A percentile compares a stretch with the other conserved stretches of the same genome.
These are phyloP conservation scores for Exophiala aquamarina DNA, from an alignment of 2,329 filamentous ascomycete genomes.

Conservation along the genomic window DNA sequence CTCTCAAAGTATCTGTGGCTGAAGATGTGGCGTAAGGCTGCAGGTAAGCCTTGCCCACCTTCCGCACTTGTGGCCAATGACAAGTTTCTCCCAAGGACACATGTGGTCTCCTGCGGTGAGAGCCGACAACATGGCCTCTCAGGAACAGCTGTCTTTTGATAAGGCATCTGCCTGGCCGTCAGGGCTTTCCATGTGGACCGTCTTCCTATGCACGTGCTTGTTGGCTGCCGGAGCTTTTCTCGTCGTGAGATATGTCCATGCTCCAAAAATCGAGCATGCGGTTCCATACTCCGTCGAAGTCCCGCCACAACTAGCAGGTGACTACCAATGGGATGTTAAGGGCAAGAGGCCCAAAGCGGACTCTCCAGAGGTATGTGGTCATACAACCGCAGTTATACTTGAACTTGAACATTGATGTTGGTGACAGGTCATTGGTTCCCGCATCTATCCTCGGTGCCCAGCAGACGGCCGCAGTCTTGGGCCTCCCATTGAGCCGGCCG, in stretches of 20 bases:
- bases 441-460: constrained; percentile 55
- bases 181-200: neutral
- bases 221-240: neutral
- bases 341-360: neutral
- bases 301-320: constrained; percentile 16
- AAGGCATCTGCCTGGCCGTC: neutral
- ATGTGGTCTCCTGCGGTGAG: too few relatives aligned
- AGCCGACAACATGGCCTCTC: too few relatives aligned
- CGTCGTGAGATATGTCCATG: constrained; percentile 1
- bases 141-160: too few relatives aligned
- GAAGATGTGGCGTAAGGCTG: too few relatives aligned
- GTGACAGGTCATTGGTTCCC: constrained; percentile 18
- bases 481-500: constrained; percentile 65
- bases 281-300: constrained; percentile 12
- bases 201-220: neutral
- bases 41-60: too few relatives aligned
- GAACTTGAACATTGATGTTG: neutral
- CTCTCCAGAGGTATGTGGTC: constrained; percentile 2
- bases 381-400: neutral
- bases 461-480: constrained; percentile 79
- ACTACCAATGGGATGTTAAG: constrained; percentile 13
- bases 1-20: too few relatives aligned
- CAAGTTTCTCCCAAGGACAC: too few relatives aligned
- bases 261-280: constrained; percentile 9
- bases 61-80: too few relatives aligned